phyloP scores from a whole-genome alignment of 2,329 filamentous ascomycete genomes.

The Fusarium heterosporum region DNA sequence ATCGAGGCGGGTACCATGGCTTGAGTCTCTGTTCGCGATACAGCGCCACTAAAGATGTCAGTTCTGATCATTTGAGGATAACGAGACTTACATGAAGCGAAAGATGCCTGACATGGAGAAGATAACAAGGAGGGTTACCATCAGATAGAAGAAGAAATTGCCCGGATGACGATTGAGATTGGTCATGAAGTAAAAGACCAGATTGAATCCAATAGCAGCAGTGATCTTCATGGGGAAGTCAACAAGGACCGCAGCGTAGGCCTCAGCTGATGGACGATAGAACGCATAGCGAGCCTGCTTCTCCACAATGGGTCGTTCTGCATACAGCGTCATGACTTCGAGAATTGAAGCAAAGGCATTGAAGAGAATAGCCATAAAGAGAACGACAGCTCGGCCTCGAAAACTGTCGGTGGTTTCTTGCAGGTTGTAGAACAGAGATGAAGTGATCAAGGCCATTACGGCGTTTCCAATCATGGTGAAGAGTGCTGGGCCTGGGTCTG shows the following conservation, averaged over 20 bases:
- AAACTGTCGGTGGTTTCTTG: constrained; percentile 74
- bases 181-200: constrained; percentile 88
- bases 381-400: constrained; percentile 22
- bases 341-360: constrained; percentile 53
- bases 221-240: constrained; percentile 83
- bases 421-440: constrained; percentile 85
- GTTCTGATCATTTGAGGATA: too few species aligned
- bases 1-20: constrained; percentile 48
- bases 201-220: constrained; percentile 82
- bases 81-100: constrained; percentile 33
- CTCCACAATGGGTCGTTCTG: constrained; percentile 90
- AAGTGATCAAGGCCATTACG: constrained; percentile 79
- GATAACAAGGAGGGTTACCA: constrained; percentile 79
- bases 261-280: constrained; percentile 92
- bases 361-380: neutral
- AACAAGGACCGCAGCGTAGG: constrained; percentile 84
- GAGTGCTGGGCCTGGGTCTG: constrained; percentile 80
- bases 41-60: neutral
- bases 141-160: constrained; percentile 86
- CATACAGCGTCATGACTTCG: constrained; percentile 85
- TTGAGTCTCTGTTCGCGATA: constrained; percentile 46
- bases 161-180: constrained; percentile 79
- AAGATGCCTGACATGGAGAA: constrained; percentile 77
- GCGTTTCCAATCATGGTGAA: constrained; percentile 78
- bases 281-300: constrained; percentile 89